Evolutionary conservation across 768 basidiomycete genomes (phyloP).

Genomic region (Cystobasidium ongulense): DNA sequence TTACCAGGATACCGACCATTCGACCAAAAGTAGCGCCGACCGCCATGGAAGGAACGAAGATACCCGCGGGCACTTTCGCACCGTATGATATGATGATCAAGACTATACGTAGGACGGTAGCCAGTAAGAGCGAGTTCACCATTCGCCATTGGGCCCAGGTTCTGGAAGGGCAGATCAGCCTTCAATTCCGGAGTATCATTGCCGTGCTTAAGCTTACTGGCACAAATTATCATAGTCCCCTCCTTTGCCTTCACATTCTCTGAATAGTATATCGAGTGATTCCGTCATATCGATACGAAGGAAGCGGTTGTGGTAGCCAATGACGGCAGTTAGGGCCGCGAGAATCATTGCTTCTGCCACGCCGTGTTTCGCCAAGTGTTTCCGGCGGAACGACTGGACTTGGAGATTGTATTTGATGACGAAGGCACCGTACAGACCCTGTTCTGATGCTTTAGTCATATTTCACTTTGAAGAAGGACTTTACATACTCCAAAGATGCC

Average conservation of each 20-base stretch:
- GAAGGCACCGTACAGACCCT: slow-evolving; percentile 96
- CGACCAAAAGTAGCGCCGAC: slow-evolving; percentile 93
- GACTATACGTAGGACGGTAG: slow-evolving; percentile 75
- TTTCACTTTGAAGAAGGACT: background rate
- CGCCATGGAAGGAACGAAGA: slow-evolving; percentile 98
- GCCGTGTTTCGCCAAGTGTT: slow-evolving; percentile 71
- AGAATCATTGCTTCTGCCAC: slow-evolving; percentile 82
- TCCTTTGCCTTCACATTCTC: slow-evolving; percentile 80
- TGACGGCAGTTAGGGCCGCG: slow-evolving; percentile 77
- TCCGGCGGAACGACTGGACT: slow-evolving; percentile 85
- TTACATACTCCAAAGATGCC: slow-evolving; percentile 82
- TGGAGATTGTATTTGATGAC: slow-evolving; percentile 95
- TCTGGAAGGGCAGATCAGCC: slow-evolving; percentile 48
- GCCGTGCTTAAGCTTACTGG: too few relatives aligned
- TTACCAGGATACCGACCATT: slow-evolving; percentile 93
- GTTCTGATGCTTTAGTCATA: background rate
- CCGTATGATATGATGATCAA: slow-evolving; percentile 90
- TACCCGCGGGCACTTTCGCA: slow-evolving; percentile 91
- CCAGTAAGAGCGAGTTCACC: slow-evolving; percentile 81
- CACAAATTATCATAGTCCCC: slow-evolving; percentile 84
- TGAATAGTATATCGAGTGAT: slow-evolving; percentile 85
- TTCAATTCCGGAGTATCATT: background rate
- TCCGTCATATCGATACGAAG: slow-evolving; percentile 96
- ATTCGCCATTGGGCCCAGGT: slow-evolving; percentile 87
- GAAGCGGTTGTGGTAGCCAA: slow-evolving; percentile 91